Base-by-base conservation (phyloP, 345 rosid genomes). In the Eucalyptus curtisii region DNA sequence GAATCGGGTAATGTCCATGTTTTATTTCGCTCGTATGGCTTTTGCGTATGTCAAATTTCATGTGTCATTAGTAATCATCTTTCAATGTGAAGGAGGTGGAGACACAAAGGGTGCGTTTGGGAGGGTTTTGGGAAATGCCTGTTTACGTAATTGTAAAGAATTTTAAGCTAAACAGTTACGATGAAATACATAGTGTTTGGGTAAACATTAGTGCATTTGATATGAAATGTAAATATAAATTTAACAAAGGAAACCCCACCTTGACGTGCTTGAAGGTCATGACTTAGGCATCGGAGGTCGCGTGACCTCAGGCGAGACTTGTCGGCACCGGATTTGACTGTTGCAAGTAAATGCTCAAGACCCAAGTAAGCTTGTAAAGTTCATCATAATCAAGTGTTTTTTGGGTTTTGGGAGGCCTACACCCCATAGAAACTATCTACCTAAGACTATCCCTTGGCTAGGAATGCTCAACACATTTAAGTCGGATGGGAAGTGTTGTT, bases 1-100 rank as follows among this genome's bases (percentile, higher is more conserved):
- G 44, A 68, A 68, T 68, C 0, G 0, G 3, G 27, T 19, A 10
- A 6, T 10, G 27, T 19, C 82, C 25, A 19, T 19, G 8, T 19
- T 10, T 5, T 71, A 20, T 20, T 71, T 71, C 0, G 3, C 45
- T 20, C 8, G 14, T 71, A 24, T 2, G 0, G 4, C 19, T 16
- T 10, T 4, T 0, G 2, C 7, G 4, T 9, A 0, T 13, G 3
- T n/a, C 0, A 4, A n/a, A n/a, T 64, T 15, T 7, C 15, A 71
- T 0, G 4, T 22, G 1, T 37, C 3, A 19, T 19, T 71, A 3
- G 0, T 37, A 71, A 20, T 71, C 1, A 0, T 37, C 82, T 19
- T 20, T 71, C 0, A 37, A 71, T 37, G 45, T 6, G 27, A 20
- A 68, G 20, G 24, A 17, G 7, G 44, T 33, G 81, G 2, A 37